Base-by-base conservation (phyloP, 139 green algal species). In the Chlorella sp. region DNA sequence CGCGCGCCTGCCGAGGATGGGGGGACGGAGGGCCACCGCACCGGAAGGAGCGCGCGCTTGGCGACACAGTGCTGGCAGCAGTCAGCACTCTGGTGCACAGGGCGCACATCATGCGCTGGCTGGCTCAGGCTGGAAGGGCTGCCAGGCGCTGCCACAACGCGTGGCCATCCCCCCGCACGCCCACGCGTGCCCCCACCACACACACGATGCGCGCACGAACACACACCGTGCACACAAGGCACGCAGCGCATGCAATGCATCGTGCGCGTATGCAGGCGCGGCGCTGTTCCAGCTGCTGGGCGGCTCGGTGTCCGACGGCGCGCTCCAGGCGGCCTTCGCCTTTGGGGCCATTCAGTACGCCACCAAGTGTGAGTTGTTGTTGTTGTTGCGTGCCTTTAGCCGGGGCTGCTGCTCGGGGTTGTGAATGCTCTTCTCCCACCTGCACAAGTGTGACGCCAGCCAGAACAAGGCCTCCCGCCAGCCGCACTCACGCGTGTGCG, bases 211-310 rank as follows among this genome's bases (percentile, higher is more conserved):
- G n/a, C n/a, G n/a, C n/a, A n/a, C n/a, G n/a, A n/a, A n/a, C n/a
- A n/a, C n/a, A n/a, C n/a, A n/a, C n/a, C n/a, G n/a, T n/a, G n/a
- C n/a, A n/a, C n/a, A n/a, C n/a, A n/a, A n/a, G n/a, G n/a, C n/a
- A n/a, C n/a, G n/a, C n/a, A n/a, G n/a, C n/a, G n/a, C n/a, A n/a
- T n/a, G n/a, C n/a, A n/a, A n/a, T n/a, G n/a, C n/a, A n/a, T n/a
- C n/a, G n/a, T n/a, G n/a, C n/a, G n/a, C 42, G 42, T 55, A 20
- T 29, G 24, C 55, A 69, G 63, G 63, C 33, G 50, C 60, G 1
- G 22, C 67, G 24, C 42, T 83, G 1, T 80, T 83, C 73, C 78
- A 83, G 73, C 69, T 83, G 35, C 36, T 80, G 35, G 62, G 67
- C 1, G 73, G 55, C 10, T 34, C 69, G 20, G 49, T 49, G 6